phyloP scores from a whole-genome alignment of 2,329 filamentous ascomycete genomes.

The Fusarium stilboides region DNA sequence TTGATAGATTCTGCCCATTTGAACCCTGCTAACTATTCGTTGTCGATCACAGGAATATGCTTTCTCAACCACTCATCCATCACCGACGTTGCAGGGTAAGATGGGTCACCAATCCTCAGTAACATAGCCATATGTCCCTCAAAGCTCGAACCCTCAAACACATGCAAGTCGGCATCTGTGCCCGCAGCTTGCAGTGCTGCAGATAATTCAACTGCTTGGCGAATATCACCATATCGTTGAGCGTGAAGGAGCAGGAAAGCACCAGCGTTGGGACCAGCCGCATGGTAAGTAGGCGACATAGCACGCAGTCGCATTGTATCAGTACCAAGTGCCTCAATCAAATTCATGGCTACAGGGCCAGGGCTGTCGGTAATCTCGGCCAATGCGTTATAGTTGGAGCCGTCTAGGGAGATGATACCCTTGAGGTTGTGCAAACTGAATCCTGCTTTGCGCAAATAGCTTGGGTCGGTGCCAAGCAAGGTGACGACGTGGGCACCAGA shows the following conservation, averaged over 20 bases:
- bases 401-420: slow-evolving; percentile 3
- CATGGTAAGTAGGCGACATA: slow-evolving; percentile 14
- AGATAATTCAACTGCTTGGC: slow-evolving; percentile 12
- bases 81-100: slow-evolving; percentile 1
- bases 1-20: background rate
- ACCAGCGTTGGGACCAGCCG: background rate
- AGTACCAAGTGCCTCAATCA: background rate
- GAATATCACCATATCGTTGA: slow-evolving; percentile 2
- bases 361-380: slow-evolving; percentile 10
- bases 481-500: slow-evolving; percentile 15
- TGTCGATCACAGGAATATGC: background rate
- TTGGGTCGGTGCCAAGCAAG: slow-evolving; percentile 7
- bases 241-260: slow-evolving; percentile 9
- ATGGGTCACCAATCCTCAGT: background rate
- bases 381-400: slow-evolving; percentile 17
- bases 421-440: background rate
- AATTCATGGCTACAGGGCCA: slow-evolving; percentile 5
- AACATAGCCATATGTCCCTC: slow-evolving; percentile 16
- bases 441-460: background rate
- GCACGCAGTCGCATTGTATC: background rate
- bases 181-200: background rate
- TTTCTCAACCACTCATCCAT: background rate
- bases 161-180: background rate
- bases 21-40: background rate
- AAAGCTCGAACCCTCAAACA: slow-evolving; percentile 18